Evolutionary conservation across 352 stramenopile genomes (phyloP), one percentile per base, ranked within the genome.

Genomic region (Phytophthora lateralis): DNA sequence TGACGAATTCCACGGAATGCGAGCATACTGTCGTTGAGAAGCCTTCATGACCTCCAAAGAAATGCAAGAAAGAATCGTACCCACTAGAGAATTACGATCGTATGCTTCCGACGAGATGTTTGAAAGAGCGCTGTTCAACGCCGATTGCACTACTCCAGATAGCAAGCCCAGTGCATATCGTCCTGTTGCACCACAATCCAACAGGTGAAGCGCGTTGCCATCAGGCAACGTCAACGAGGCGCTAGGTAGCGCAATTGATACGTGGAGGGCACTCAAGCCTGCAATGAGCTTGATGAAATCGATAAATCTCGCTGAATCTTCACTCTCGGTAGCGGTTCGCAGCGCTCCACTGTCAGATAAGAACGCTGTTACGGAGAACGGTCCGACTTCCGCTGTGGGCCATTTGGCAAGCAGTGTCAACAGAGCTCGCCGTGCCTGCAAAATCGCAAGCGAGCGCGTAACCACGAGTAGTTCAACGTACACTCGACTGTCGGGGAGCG

Each of bases 261-360:
- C 55, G 37, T 80, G 52, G 15, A 83, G 71, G 29, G 77, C 80
- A 50, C 76, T 91, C 27, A 89, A 75, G 14, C 85, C 84, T 15
- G 84, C 82, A 48, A 90, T 86, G 15, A 96, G 61, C 63, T 94
- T 95, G 52, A 96, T 73, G 55, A 96, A 95, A 38, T 93, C 84
- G 14, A 93, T 81, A 37, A 96, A 89, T 18, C 69, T 69, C 17
- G 75, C 67, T 6, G 74, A 64, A 45, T 85, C 63, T 21, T 78
- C 69, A 26, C 63, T 68, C n/a, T 58, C 73, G 8, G 42, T 41
- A n/a, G 21, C 17, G 38, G 15, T 24, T 48, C 4, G 42, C 24
- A 61, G 37, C 4, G 32, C 17, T 26, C 38, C 47, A 57, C 26
- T 35, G 30, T 24, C 44, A 10, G 73, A 63, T n/a, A 83, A 59